Conservation (phyloP, 2,329 filamentous ascomycete genomes). For the Fusarium keratoplasticum region DNA sequence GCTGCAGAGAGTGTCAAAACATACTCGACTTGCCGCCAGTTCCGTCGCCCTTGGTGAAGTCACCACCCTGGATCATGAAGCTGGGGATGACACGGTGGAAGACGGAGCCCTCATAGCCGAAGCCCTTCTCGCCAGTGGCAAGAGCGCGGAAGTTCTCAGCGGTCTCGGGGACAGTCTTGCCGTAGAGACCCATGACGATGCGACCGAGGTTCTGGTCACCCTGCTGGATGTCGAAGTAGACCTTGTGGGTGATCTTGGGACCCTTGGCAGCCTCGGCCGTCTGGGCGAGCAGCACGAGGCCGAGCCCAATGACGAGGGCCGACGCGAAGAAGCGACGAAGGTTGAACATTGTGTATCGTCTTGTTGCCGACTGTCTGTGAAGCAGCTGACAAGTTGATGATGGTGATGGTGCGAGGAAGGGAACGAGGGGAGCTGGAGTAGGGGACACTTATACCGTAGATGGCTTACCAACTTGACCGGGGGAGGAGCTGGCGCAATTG, state of each 20-base stretch:
- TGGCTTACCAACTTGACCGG: conserved; percentile 20
- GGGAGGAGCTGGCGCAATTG: conserved; percentile 40
- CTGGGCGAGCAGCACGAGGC: conserved; percentile 81
- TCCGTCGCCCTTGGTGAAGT: conserved; percentile 86
- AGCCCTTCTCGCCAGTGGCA: conserved; percentile 87
- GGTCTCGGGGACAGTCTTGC: conserved; percentile 86
- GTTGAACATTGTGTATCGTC: conserved; percentile 74
- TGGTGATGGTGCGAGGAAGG: conserved; percentile 30
- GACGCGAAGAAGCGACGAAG: conserved; percentile 77
- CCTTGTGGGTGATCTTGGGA: conserved; percentile 95
- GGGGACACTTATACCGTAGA: conserved; percentile 44
- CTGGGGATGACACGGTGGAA: conserved; percentile 93
- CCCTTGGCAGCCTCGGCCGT: conserved; percentile 82
- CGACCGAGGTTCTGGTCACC: conserved; percentile 80
- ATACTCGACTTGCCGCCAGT: conserved; percentile 87
- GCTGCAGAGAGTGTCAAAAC: conserved; percentile 46
- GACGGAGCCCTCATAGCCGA: conserved; percentile 81
- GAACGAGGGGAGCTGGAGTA: conserved; percentile 26
- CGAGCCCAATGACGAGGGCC: conserved; percentile 80
- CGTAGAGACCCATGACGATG: conserved; percentile 85
- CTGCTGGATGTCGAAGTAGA: conserved; percentile 86
- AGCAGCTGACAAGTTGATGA: conserved; percentile 22
- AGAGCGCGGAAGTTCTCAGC: conserved; percentile 81
- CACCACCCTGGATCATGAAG: conserved; percentile 93
- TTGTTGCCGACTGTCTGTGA: conserved; percentile 24